Conservation (phyloP, 352 stramenopile species). For the Plasmopara viticola region DNA sequence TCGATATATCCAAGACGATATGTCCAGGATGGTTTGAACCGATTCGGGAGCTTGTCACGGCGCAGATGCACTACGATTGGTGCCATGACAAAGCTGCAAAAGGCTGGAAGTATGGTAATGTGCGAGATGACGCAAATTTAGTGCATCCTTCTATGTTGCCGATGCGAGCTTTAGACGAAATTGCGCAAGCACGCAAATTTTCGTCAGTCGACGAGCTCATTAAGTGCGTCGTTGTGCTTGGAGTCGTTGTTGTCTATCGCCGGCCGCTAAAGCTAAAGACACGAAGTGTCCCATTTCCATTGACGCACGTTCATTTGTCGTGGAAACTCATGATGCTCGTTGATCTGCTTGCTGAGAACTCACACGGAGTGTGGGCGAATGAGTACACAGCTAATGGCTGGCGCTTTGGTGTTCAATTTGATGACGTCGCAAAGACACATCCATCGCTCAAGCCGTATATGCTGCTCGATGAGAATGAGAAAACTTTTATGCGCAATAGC, state of each 20-base stretch:
- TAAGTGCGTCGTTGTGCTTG: conserved; percentile 52
- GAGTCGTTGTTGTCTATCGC: conserved; percentile 30
- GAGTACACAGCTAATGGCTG: conserved; percentile 42
- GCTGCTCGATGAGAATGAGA: conserved; percentile 45
- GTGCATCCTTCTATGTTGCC: conserved; percentile 50
- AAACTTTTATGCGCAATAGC: conserved; percentile 38
- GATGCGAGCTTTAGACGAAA: conserved; percentile 36
- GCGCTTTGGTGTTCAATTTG: conserved; percentile 31
- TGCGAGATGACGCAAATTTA: conserved; percentile 33
- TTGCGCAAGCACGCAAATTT: conserved; percentile 35
- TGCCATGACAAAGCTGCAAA: conserved; percentile 42
- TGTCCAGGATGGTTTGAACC: conserved; percentile 33
- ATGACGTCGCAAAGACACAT: conserved; percentile 36
- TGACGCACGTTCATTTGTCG: conserved; percentile 34
- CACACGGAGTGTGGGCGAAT: conserved; percentile 61
- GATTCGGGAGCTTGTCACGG: conserved; percentile 28
- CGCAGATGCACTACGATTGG: conserved; percentile 67
- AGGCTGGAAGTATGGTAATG: conserved; percentile 35
- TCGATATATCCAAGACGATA: conserved; percentile 21
- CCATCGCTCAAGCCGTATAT: conserved; percentile 60
- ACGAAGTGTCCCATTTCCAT: conserved; percentile 22
- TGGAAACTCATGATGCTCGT: conserved; percentile 64
- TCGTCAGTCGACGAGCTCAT: conserved; percentile 48
- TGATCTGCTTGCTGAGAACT: conserved; percentile 63
- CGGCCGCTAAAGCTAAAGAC: conserved; percentile 16